A percentile compares a stretch with the other conserved stretches of the same genome.
Conservation (phyloP, 2,329 filamentous ascomycete genomes). For the Stagonosporopsis tanaceti region DNA sequence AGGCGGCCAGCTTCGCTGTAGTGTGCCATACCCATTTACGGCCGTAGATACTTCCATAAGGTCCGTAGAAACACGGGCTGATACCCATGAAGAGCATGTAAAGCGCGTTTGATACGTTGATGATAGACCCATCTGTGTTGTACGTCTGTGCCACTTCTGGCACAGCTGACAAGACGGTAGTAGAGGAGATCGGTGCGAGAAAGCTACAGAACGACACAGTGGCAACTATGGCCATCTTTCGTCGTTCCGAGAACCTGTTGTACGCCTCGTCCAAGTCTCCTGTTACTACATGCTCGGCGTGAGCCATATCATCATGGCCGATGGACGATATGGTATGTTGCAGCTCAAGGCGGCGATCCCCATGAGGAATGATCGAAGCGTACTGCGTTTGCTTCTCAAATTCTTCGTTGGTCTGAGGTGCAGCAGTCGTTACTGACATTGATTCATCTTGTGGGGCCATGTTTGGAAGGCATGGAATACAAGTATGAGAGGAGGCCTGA, state of each 20-base stretch:
- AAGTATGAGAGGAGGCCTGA: background rate
- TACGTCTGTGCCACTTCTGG: constrained; percentile 76
- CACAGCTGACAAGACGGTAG: constrained; percentile 74
- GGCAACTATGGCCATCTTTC: constrained; percentile 72
- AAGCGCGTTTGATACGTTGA: constrained; percentile 78
- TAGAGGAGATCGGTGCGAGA: constrained; percentile 77
- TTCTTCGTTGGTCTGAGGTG: constrained; percentile 18
- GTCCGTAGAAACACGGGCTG: constrained; percentile 72
- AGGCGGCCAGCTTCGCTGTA: background rate
- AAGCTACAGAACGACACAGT: constrained; percentile 79
- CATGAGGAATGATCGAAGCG: constrained; percentile 40
- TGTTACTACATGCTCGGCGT: constrained; percentile 37
- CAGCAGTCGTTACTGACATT: constrained; percentile 26
- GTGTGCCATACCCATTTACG: constrained; percentile 55
- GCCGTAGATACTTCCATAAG: constrained; percentile 63
- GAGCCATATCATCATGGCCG: constrained; percentile 45
- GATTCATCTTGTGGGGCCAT: constrained; percentile 39
- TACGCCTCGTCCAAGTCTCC: constrained; percentile 64
- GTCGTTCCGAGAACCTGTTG: constrained; percentile 65
- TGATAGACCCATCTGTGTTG: constrained; percentile 70
- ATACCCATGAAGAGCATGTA: constrained; percentile 77
- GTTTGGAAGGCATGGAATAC: constrained; percentile 37
- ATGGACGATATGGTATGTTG: constrained; percentile 43
- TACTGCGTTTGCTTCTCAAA: constrained; percentile 39
- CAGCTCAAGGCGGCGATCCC: constrained; percentile 33